These are phyloP conservation scores for Colletotrichum coccodes DNA, from an alignment of 2,329 filamentous ascomycete species.

Conservation along the genomic window DNA sequence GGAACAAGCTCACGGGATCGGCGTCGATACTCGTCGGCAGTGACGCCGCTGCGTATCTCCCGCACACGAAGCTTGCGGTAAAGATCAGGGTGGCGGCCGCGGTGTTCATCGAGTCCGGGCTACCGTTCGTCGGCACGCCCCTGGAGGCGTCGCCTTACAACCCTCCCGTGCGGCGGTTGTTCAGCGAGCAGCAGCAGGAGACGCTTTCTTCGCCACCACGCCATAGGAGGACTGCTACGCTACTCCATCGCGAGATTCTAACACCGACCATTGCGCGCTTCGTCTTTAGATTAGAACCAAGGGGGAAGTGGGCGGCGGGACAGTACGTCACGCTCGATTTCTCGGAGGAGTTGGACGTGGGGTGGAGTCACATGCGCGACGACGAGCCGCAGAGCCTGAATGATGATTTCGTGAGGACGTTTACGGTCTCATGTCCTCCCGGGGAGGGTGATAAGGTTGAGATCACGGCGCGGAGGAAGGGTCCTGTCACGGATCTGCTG, in stretches of 20 bases:
- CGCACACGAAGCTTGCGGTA: conserved; percentile 78
- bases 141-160: conserved; percentile 81
- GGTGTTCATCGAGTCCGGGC: conserved; percentile 70
- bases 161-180: conserved; percentile 74
- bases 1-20: conserved; percentile 65
- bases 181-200: conserved; percentile 56
- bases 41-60: conserved; percentile 70
- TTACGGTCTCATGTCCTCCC: conserved; percentile 78
- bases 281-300: conserved; percentile 51
- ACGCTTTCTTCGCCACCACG: neutral
- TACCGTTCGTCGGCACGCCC: conserved; percentile 73
- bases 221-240: conserved; percentile 54
- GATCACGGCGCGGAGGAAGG: conserved; percentile 77
- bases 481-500: conserved; percentile 74
- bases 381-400: conserved; percentile 83
- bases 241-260: conserved; percentile 68
- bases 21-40: conserved; percentile 73
- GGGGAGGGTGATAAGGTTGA: conserved; percentile 61
- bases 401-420: conserved; percentile 85
- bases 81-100: conserved; percentile 71
- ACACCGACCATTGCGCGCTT: conserved; percentile 77
- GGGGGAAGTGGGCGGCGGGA: conserved; percentile 68
- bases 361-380: conserved; percentile 87
- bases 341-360: conserved; percentile 71
- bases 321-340: conserved; percentile 86